phyloP scores from a whole-genome alignment of 306 rosid genomes.

The Dryas alaskensis region DNA sequence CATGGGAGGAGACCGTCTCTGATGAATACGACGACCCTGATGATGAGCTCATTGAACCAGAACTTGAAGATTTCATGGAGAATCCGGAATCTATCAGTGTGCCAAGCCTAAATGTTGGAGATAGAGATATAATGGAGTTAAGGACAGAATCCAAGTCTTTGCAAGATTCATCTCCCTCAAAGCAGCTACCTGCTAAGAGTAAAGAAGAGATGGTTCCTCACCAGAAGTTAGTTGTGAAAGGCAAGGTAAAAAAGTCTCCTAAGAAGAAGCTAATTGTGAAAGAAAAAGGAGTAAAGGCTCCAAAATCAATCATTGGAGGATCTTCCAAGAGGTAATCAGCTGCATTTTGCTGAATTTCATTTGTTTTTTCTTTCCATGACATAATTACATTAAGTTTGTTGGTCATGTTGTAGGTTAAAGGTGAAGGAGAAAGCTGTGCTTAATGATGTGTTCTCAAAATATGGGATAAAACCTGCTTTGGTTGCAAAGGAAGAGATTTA shows the following conservation, averaged over 20 bases:
- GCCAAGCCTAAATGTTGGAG: conserved; percentile 24
- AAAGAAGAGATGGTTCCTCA: conserved; percentile 33
- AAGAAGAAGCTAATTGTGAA: conserved; percentile 28
- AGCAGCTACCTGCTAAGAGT: conserved; percentile 34
- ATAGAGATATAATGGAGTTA: conserved; percentile 25
- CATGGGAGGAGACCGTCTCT: conserved; percentile 32
- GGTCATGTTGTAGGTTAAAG: conserved; percentile 64
- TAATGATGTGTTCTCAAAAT: conserved; percentile 75
- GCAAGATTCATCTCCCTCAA: conserved; percentile 26
- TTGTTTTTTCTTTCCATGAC: conserved; percentile 5
- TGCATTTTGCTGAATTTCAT: conserved; percentile 6
- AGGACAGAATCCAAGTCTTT: conserved; percentile 31
- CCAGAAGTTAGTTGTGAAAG: conserved; percentile 40
- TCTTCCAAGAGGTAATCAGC: conserved; percentile 65
- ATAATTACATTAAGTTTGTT: conserved; percentile 2
- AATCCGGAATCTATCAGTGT: conserved; percentile 24
- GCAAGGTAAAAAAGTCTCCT: conserved; percentile 34
- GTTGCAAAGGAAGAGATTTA: conserved; percentile 36
- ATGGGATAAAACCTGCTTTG: conserved; percentile 51
- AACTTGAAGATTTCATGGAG: conserved; percentile 33
- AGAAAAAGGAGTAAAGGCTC: conserved; percentile 32
- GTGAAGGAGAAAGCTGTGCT: conserved; percentile 76
- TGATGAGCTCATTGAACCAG: conserved; percentile 28
- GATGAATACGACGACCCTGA: conserved; percentile 40
- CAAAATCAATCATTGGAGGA: conserved; percentile 50